These are phyloP conservation scores for Penicillium parvum DNA, from an alignment of 495 filamentous ascomycete species.

Conservation along the genomic window DNA sequence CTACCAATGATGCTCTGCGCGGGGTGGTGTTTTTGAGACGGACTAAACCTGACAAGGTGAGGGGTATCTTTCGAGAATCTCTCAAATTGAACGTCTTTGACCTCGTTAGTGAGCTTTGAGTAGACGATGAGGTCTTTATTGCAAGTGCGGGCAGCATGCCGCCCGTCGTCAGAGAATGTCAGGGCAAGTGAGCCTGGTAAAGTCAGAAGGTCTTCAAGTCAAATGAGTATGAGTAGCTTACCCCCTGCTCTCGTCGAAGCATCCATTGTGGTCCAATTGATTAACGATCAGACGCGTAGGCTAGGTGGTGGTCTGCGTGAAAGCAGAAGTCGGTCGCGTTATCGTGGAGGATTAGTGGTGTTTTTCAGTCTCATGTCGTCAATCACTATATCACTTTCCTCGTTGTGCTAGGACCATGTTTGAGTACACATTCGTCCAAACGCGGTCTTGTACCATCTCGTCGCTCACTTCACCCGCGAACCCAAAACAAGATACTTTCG, in stretches of 20 bases:
- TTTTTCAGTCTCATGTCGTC: no score
- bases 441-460: no score
- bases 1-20: not conserved
- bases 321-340: no score
- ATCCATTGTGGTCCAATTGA: no score
- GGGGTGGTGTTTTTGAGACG: conserved; percentile 1
- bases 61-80: conserved; percentile 29
- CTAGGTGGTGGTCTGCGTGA: no score
- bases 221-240: conserved; percentile 8
- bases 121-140: conserved; percentile 39
- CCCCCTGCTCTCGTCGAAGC: conserved; percentile 26
- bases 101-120: conserved; percentile 29
- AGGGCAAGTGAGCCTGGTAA: conserved; percentile 20
- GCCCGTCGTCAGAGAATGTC: conserved; percentile 32
- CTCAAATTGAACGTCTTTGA: conserved; percentile 31
- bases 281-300: no score
- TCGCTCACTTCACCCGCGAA: not conserved
- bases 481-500: not conserved
- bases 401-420: no score
- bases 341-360: no score
- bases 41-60: conserved; percentile 34
- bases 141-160: conserved; percentile 30
- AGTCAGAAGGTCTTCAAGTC: conserved; percentile 1
- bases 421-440: no score
- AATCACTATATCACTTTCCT: no score